Conservation (phyloP, 192 early-diverging fungal genomes). For the Entomortierella lignicola region DNA sequence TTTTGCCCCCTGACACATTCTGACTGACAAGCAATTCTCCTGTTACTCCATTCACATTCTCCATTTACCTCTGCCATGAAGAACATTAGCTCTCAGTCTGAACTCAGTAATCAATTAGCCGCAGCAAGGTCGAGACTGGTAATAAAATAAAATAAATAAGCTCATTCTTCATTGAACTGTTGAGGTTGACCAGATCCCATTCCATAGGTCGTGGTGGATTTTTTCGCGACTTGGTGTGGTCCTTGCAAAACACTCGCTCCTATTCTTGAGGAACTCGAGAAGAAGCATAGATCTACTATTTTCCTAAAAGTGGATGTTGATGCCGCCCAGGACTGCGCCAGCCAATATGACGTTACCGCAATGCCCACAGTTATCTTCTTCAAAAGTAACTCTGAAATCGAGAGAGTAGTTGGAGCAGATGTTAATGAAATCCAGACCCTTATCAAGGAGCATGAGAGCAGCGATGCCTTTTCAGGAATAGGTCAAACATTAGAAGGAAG, state of each 20-base stretch:
- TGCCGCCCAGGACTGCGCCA: conserved; percentile 24
- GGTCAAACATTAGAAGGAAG: conserved; percentile 40
- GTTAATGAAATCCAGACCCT: conserved; percentile 27
- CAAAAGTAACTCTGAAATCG: conserved; percentile 25
- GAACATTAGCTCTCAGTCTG: conserved; percentile 16
- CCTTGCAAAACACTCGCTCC: conserved; percentile 44
- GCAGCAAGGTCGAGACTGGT: conserved; percentile 35
- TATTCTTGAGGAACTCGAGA: conserved; percentile 39
- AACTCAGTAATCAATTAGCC: conserved; percentile 24
- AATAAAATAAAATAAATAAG: background rate
- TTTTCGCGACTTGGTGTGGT: conserved; percentile 52
- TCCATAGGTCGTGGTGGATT: conserved; percentile 51
- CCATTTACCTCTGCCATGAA: conserved; percentile 20
- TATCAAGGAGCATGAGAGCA: conserved; percentile 40
- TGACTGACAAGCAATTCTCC: background rate
- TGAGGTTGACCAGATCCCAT: too few species aligned
- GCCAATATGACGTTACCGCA: conserved; percentile 19
- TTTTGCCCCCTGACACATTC: background rate
- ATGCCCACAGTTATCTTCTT: conserved; percentile 52
- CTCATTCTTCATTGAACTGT: background rate
- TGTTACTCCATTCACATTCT: background rate
- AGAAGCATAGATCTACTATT: conserved; percentile 31
- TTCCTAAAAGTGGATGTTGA: conserved; percentile 52
- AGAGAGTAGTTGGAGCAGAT: conserved; percentile 34
- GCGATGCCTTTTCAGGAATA: conserved; percentile 26